Evolutionary conservation across 2,329 filamentous ascomycete genomes (phyloP).

Genomic region (Pseudocercospora macadamiae): DNA sequence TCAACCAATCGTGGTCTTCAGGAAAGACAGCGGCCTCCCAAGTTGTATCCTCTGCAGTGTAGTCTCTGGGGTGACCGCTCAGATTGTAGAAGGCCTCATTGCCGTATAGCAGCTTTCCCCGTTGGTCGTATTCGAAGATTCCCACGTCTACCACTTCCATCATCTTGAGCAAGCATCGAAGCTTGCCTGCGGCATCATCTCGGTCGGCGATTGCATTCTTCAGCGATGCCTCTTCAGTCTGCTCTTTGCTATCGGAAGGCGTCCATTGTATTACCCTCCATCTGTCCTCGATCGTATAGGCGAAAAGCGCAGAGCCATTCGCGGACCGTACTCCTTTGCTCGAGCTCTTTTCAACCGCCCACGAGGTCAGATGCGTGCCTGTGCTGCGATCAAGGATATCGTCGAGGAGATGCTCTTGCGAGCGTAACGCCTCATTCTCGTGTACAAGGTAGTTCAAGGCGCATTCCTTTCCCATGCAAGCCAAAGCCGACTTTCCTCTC

Average conservation of each 20-base stretch:
- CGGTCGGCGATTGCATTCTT: conserved; percentile 18
- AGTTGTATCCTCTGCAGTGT: background rate
- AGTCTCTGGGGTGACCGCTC: conserved; percentile 21
- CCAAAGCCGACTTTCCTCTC: background rate
- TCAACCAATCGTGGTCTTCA: conserved; percentile 20
- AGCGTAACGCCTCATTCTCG: conserved; percentile 11
- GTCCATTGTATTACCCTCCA: conserved; percentile 24
- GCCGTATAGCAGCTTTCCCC: conserved; percentile 24
- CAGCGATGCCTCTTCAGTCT: background rate
- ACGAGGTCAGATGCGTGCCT: background rate
- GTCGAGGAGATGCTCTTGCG: conserved; percentile 8
- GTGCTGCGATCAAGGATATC: conserved; percentile 13
- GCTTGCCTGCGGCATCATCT: conserved; percentile 19
- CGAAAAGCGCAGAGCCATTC: conserved; percentile 4
- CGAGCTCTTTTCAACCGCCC: background rate
- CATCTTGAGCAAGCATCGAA: conserved; percentile 19
- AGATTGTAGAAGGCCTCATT: conserved; percentile 29
- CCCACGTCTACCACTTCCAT: conserved; percentile 31
- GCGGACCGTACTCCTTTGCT: background rate
- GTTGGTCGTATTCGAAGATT: conserved; percentile 26
- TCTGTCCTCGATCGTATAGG: conserved; percentile 21
- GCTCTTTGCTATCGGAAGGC: background rate
- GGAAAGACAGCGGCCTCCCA: conserved; percentile 25
- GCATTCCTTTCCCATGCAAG: conserved; percentile 1
- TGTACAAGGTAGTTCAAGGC: background rate